These are phyloP conservation scores for Phellopilus nigrolimitatus DNA, from an alignment of 1,284 basidiomycete genomes.

Conservation along the genomic window DNA sequence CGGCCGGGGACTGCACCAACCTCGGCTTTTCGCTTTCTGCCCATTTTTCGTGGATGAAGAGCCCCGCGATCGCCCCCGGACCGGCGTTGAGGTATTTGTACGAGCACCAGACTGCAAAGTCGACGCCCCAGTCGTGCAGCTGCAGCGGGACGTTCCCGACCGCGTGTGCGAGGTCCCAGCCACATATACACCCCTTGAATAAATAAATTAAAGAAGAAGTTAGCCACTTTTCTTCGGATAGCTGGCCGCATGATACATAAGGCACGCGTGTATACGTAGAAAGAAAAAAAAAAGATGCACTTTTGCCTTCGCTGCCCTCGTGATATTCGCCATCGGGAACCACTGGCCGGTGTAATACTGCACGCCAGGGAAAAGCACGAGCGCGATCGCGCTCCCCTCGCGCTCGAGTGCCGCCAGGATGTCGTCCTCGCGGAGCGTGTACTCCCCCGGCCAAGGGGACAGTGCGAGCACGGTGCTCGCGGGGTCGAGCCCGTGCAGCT, in stretches of 20 bases:
- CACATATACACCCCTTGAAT: conserved; percentile 81
- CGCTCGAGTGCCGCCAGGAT: conserved; percentile 75
- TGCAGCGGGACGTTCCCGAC: conserved; percentile 88
- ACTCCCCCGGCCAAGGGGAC: conserved; percentile 77
- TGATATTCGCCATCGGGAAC: conserved; percentile 85
- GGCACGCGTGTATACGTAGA: neutral
- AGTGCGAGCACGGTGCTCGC: conserved; percentile 74
- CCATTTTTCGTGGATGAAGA: conserved; percentile 87
- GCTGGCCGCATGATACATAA: neutral
- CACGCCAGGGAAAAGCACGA: conserved; percentile 87
- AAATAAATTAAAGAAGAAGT: conserved; percentile 17
- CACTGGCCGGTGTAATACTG: conserved; percentile 98
- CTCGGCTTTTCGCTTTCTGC: conserved; percentile 51
- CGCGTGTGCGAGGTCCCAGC: conserved; percentile 96
- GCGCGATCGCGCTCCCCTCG: conserved; percentile 73
- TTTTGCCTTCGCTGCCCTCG: conserved; percentile 77
- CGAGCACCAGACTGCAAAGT: conserved; percentile 97
- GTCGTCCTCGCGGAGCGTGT: conserved; percentile 85
- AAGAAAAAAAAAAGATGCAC: conserved; percentile 34
- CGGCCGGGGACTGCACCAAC: conserved; percentile 30
- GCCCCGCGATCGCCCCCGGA: conserved; percentile 92
- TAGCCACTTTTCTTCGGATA: neutral
- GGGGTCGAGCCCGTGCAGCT: conserved; percentile 77
- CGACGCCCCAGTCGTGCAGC: conserved; percentile 91
- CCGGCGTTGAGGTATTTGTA: conserved; percentile 98